Conservation (phyloP, 2,329 filamentous ascomycete genomes). For the Fusarium nematophilum region DNA sequence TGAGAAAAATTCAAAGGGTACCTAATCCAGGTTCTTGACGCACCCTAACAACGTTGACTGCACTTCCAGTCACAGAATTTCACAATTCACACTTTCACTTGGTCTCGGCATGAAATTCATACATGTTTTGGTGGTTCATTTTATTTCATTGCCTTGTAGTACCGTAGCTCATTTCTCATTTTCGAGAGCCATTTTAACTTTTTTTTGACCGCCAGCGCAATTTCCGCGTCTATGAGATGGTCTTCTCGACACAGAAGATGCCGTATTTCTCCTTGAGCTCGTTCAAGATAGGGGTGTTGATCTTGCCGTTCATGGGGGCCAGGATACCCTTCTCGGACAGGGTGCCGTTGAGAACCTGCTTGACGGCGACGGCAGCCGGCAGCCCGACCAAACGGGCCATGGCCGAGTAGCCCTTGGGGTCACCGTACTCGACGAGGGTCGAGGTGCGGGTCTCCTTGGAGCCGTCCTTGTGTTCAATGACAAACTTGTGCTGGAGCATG, state of each 20-base stretch:
- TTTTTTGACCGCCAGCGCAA: not conserved
- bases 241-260: conserved; percentile 15
- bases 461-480: conserved; percentile 66
- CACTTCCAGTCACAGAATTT: not conserved
- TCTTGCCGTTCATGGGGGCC: conserved; percentile 78
- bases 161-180: not conserved
- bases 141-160: conserved; percentile 1
- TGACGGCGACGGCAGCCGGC: conserved; percentile 70
- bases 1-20: no score
- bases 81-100: not conserved
- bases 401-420: conserved; percentile 79
- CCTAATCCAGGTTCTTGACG: no score
- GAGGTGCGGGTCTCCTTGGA: conserved; percentile 82
- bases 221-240: conserved; percentile 2
- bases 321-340: conserved; percentile 79
- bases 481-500: conserved; percentile 73
- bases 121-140: not conserved
- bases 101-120: not conserved
- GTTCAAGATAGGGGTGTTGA: conserved; percentile 79
- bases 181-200: not conserved
- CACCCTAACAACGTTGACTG: not conserved
- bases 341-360: conserved; percentile 81
- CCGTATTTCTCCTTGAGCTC: conserved; percentile 79
- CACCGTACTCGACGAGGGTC: conserved; percentile 86
- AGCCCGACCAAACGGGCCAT: conserved; percentile 88